Base-by-base conservation (phyloP, 2,329 filamentous ascomycete genomes). In the Colletotrichum sp. region DNA sequence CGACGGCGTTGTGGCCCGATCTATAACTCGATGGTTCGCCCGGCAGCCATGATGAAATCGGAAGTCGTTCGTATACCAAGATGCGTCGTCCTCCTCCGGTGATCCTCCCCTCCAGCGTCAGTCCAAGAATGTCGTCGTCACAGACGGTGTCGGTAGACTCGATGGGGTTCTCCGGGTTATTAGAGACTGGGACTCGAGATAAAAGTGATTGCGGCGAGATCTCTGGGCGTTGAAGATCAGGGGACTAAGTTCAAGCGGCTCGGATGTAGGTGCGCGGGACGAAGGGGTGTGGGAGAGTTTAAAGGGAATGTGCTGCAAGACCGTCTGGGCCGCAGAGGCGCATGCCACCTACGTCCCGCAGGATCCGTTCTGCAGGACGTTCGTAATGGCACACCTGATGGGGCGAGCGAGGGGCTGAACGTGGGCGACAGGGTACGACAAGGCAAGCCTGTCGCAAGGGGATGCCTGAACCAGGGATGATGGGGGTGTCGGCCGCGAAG, bases 391-490 rank as follows among this genome's bases (percentile, higher is more conserved):
- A 63, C 36, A n/a, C 32, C 32, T 25, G 29, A 69, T 69, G 32
- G 63, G 73, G 69, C 68, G 57, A 29, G 57, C 70, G 64, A 73
- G 57, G 69, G 57, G 64, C 64, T 69, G 73, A 69, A 68, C 57
- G 32, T 73, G 73, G 70, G 39, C 70, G 39, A 72, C 62, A 68
- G 55, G 72, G 72, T 9, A 66, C 55, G 30, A 22, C 73, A 73
- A 64, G 70, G 70, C 57, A 69, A 19, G 29, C 59, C 22, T 13
- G 32, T 69, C 13, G 70, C 59, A 68, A 69, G 73, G 73, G 64
- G 62, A 75, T 76, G 69, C 73, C 34, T 63, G 68, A 22, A 12
- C 19, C 25, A 72, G 66, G 59, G 34, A 11, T 22, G 34, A 32
- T 34, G 44, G 52, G 39, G 64, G 39, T 22, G 36, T 27, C 25